Conservation (phyloP, 768 basidiomycete genomes). For the Suillus occidentalis region DNA sequence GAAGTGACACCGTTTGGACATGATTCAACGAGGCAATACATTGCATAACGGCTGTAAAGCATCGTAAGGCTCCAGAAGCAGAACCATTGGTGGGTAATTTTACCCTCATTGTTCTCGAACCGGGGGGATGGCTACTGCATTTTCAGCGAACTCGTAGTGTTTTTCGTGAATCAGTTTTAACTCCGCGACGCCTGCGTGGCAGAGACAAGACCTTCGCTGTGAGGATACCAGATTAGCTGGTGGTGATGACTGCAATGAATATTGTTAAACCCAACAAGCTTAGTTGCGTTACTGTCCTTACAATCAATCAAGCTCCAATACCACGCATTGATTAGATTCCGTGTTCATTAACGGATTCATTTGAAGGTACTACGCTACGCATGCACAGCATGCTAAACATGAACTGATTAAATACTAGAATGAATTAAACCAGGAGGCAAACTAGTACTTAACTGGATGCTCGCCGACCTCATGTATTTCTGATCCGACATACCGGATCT, state of each 20-base stretch:
- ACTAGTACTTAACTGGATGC: conserved; percentile 1
- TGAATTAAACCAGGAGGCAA: background rate
- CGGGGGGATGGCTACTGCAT: background rate
- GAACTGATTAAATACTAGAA: background rate
- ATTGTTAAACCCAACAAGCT: background rate
- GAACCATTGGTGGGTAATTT: background rate
- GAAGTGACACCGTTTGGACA: conserved; percentile 8
- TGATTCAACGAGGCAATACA: conserved; percentile 1
- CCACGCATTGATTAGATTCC: background rate
- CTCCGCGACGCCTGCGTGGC: conserved; percentile 35
- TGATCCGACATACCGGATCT: background rate
- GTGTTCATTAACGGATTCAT: background rate
- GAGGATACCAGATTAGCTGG: background rate
- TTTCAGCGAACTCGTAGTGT: background rate
- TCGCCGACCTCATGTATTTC: background rate
- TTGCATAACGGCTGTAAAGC: background rate
- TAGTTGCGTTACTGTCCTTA: background rate
- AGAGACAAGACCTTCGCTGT: background rate
- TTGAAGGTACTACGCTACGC: background rate
- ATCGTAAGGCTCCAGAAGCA: background rate
- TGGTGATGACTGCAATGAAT: no score
- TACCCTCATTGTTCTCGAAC: background rate
- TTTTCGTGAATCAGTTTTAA: conserved; percentile 13
- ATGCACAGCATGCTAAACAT: background rate
- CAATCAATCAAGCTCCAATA: background rate